Percentiles rank a stretch among this genome's conserved stretches.
Conservation (phyloP, 495 filamentous ascomycete genomes). For the Neurospora sp. region DNA sequence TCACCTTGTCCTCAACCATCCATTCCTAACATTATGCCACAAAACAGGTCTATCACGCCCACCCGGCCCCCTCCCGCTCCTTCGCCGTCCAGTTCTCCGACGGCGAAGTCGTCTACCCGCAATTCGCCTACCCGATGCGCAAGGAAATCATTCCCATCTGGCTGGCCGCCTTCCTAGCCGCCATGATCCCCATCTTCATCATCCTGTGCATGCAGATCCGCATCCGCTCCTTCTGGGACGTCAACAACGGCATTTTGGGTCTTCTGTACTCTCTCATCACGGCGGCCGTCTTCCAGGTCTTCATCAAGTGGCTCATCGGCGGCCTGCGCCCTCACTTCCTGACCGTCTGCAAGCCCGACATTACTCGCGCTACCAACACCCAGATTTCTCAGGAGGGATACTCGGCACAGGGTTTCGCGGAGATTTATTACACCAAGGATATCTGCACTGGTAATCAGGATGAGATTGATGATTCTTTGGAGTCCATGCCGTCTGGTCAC, state of each 20-base stretch:
- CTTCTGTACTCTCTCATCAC: constrained; percentile 50
- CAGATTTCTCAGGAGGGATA: constrained; percentile 12
- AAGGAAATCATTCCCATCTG: constrained; percentile 55
- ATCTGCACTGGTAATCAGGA: constrained; percentile 32
- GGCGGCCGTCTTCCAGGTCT: constrained; percentile 46
- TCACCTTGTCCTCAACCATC: not conserved
- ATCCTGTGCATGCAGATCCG: constrained; percentile 50
- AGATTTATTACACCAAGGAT: constrained; percentile 40
- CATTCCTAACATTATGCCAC: constrained; percentile 2
- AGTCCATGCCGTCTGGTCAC: constrained; percentile 53
- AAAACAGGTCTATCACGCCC: constrained; percentile 43
- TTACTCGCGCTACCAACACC: constrained; percentile 23
- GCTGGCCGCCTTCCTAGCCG: constrained; percentile 43
- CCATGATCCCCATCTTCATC: constrained; percentile 46
- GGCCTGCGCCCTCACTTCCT: constrained; percentile 52
- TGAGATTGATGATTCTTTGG: constrained; percentile 40
- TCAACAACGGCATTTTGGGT: constrained; percentile 52
- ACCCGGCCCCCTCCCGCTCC: constrained; percentile 44
- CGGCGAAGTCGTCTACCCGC: constrained; percentile 48
- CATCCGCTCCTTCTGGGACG: constrained; percentile 56
- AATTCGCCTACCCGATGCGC: constrained; percentile 52
- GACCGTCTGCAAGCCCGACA: constrained; percentile 44
- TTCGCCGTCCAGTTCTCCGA: constrained; percentile 50
- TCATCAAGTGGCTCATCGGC: constrained; percentile 47
- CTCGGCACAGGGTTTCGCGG: constrained; percentile 27